Evolutionary conservation across 768 basidiomycete genomes (phyloP), one percentile per base, ranked within the genome.

Genomic region (Kwoniella sp.): DNA sequence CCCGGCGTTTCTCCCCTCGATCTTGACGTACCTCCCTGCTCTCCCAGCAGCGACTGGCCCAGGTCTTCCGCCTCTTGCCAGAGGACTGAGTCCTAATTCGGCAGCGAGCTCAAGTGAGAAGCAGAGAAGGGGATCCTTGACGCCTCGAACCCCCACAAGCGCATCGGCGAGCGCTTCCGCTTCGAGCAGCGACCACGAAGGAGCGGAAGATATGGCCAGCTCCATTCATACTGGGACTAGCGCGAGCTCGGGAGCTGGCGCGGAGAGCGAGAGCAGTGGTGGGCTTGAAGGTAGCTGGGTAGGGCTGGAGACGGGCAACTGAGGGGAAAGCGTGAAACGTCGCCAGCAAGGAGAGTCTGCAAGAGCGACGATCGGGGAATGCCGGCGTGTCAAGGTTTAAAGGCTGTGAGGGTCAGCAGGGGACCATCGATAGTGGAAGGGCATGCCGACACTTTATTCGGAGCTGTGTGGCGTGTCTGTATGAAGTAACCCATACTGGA

Each of bases 281-380:
- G 66, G 70, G 13, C 36, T 71, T 44, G 70, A 68, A 29, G 67
- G 59, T 19, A 71, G 70, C 49, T 71, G 70, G 70, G 70, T 71
- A 10, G 70, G 70, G 7, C 22, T 71, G 37, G 70, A 71, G 27
- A 36, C 57, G 22, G 64, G 33, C 27, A 68, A 68, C 53, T 70
- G 21, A 37, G 46, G 13, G 30, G 26, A 33, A 33, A 13, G 26
- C n/a, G 25, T n/a, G 29, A 24, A 26, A 48, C 33, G 7, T 5
- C 5, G 17, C 10, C 40, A 9, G 40, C 7, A 44, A 19, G 17
- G 40, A 33, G 13, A 33, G 33, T 33, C 33, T 6, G 33, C 33
- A 33, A 13, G 33, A 33, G 13, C 33, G 13, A 6, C n/a, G n/a
- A n/a, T n/a, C n/a, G n/a, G n/a, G n/a, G n/a, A n/a, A n/a, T n/a